Evolutionary conservation across 208 protist species (phyloP).

Genomic region (Trypanosoma conorhini): DNA sequence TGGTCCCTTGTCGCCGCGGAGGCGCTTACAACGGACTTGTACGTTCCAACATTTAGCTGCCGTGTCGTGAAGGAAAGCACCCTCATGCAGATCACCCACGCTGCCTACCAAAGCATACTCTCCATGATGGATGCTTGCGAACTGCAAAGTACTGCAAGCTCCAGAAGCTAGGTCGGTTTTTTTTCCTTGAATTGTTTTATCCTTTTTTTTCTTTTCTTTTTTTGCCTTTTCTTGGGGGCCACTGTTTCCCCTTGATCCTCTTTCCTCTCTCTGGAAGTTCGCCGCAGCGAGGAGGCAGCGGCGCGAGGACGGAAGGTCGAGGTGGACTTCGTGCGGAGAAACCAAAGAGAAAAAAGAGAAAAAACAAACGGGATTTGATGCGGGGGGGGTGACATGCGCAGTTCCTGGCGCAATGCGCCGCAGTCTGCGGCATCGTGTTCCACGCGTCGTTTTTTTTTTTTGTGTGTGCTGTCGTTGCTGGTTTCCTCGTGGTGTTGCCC

Average conservation of each 20-base stretch:
- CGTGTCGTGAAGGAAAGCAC: slow-evolving; percentile 85
- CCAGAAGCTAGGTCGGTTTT: slow-evolving; percentile 2
- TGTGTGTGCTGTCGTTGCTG: background rate
- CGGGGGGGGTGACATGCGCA: too few relatives aligned
- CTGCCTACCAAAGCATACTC: slow-evolving; percentile 62
- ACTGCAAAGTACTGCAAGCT: background rate
- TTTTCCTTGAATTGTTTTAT: slow-evolving; percentile 7
- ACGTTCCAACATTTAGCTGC: slow-evolving; percentile 86
- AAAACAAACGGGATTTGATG: too few relatives aligned
- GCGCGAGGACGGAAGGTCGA: too few relatives aligned
- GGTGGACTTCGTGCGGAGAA: too few relatives aligned
- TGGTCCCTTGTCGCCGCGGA: slow-evolving; percentile 83
- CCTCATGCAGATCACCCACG: slow-evolving; percentile 82
- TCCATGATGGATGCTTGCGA: slow-evolving; percentile 8
- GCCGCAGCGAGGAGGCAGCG: too few relatives aligned
- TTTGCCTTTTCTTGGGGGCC: background rate
- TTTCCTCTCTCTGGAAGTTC: too few relatives aligned
- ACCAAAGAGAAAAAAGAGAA: too few relatives aligned
- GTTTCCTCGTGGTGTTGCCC: background rate
- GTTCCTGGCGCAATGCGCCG: too few relatives aligned
- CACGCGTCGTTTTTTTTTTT: too few relatives aligned
- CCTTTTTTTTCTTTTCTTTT: background rate
- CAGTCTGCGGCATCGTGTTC: too few relatives aligned
- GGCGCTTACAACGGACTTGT: slow-evolving; percentile 56
- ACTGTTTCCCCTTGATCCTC: too few relatives aligned